Conservation (phyloP, 352 stramenopile species). For the Pythium sukuiense region DNA sequence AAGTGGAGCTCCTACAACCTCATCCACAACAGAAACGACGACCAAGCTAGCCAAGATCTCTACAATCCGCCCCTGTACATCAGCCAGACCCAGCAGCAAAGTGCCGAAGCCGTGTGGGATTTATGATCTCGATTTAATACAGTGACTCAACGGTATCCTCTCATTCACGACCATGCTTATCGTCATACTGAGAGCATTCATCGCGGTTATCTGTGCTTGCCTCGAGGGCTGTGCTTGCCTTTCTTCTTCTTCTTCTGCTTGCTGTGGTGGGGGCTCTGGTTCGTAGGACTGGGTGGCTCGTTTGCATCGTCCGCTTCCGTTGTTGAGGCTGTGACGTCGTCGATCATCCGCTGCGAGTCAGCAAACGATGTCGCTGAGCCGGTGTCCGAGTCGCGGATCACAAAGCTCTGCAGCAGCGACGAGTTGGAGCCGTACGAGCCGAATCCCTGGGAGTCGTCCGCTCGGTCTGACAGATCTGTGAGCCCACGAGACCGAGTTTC, state of each 20-base stretch:
- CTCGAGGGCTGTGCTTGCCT: conserved; percentile 16
- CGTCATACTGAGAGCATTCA: no score
- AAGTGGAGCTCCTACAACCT: conserved; percentile 77
- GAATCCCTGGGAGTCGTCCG: conserved; percentile 14
- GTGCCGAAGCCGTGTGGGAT: conserved; percentile 74
- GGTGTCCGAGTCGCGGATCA: conserved; percentile 13
- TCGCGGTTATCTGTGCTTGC: conserved; percentile 15
- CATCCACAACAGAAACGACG: conserved; percentile 41
- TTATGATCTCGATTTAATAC: conserved; percentile 34
- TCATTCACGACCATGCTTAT: no score
- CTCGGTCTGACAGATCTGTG: conserved; percentile 12
- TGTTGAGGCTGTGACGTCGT: not conserved
- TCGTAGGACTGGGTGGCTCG: not conserved
- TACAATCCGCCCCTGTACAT: conserved; percentile 62
- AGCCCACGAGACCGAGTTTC: not conserved
- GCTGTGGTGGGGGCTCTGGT: not conserved
- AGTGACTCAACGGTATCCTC: no score
- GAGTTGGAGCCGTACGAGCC: conserved; percentile 23
- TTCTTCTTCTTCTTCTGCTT: conserved; percentile 21
- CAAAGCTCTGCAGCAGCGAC: conserved; percentile 24
- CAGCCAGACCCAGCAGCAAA: conserved; percentile 39
- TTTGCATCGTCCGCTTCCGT: not conserved
- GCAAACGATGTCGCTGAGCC: conserved; percentile 5
- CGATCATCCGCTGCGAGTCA: conserved; percentile 9
- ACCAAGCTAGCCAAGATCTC: conserved; percentile 10